These are phyloP conservation scores for Dimargaris xerosporica DNA, from an alignment of 192 early-diverging fungal genomes.

Conservation along the genomic window DNA sequence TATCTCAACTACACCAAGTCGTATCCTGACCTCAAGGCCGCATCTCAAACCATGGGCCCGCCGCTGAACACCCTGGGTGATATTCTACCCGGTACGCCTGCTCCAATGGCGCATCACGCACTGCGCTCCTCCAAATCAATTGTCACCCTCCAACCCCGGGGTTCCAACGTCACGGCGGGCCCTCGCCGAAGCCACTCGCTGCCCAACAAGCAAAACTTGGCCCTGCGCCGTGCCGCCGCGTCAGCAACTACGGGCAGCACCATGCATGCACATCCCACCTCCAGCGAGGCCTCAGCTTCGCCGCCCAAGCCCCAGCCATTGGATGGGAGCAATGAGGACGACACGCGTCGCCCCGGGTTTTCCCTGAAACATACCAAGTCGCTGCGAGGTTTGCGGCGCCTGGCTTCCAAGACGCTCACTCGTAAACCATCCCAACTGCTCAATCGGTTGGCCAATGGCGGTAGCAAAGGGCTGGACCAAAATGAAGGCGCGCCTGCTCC, in stretches of 20 bases:
- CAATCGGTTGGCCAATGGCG: too few species aligned
- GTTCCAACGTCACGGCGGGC: not conserved
- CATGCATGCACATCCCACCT: not conserved
- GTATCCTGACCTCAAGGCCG: not conserved
- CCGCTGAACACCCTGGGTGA: too few species aligned
- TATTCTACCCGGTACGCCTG: too few species aligned
- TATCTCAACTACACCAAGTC: not conserved
- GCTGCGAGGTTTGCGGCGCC: not conserved
- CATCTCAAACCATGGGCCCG: too few species aligned
- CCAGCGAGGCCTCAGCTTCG: not conserved
- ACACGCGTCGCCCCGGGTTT: too few species aligned
- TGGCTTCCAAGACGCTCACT: not conserved
- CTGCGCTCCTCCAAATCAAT: too few species aligned
- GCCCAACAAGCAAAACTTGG: not conserved
- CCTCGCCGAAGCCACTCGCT: conserved; percentile 4
- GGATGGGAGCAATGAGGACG: not conserved
- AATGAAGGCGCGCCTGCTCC: too few species aligned
- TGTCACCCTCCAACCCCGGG: too few species aligned
- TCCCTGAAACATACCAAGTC: conserved; percentile 7
- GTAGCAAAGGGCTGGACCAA: too few species aligned
- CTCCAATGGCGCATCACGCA: too few species aligned
- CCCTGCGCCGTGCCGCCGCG: too few species aligned
- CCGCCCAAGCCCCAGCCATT: not conserved
- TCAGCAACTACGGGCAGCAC: too few species aligned
- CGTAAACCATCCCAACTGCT: not conserved